Evolutionary conservation across 306 rosid species (phyloP), one percentile per base, ranked within the genome.

Genomic region (Begonia fuchsioides): DNA sequence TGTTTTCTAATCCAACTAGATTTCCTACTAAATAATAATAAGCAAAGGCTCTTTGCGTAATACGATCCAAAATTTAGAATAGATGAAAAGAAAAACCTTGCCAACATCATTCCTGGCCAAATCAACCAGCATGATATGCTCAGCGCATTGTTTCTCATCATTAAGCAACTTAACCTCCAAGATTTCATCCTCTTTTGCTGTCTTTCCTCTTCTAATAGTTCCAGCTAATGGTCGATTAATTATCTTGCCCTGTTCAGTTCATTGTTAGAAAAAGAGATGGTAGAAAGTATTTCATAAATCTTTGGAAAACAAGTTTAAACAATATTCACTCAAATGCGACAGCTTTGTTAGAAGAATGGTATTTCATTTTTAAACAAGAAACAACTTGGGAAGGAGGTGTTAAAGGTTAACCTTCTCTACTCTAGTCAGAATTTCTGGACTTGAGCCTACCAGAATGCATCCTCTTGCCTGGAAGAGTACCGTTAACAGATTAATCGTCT

Each of bases 101-200:
- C 96, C 96, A n/a, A 86, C 94, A 44, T 86, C 96, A 45, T 79
- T 86, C 60, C 90, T 81, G 32, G 86, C 96, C 62, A 86, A 71
- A 77, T 86, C 96, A 55, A 86, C 96, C 56, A 86, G 71, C 96
- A 82, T 86, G 32, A 79, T 64, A 55, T 86, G 96, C 58, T 86
- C 92, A 35, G 96, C 87, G 10, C 81, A 67, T 61, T 86, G 96
- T 69, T 86, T 86, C 70, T 54, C 76, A 61, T 86, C 83, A 20
- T 43, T 53, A 32, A 82, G 74, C 43, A 86, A 76, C 60, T 68
- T 56, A 55, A 9, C 39, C 64, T 77, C 86, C 38, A 77, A 60
- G 55, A 13, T 55, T 13, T 67, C 54, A 68, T 86, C 96, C 64
- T 86, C 94, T 46, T 68, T 59, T 0, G 10, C 16, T 10, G 80